Base-by-base conservation (phyloP, 108 stramenopile species). In the Licmophora abbreviata region DNA sequence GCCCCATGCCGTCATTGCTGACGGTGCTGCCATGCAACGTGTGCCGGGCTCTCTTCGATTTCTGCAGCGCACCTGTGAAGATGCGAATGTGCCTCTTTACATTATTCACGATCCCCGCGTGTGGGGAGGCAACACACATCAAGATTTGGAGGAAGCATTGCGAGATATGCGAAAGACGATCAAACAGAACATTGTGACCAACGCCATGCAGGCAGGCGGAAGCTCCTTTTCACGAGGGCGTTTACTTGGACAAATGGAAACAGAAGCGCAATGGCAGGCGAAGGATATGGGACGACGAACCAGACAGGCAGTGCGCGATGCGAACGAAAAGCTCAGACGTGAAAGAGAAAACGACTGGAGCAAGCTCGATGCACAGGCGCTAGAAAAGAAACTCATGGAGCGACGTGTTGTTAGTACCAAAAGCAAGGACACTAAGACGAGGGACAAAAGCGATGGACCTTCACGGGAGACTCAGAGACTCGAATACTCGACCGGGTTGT, bases 1-100 rank as follows among this genome's bases (percentile, higher is more conserved):
- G 50, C 89, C 89, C 5, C 88, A 90, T 56, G 89, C 89, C 17
- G 89, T 91, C 22, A 79, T 91, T 54, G 83, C 81, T 28, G 84
- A 91, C 51, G 89, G 89, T 9, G 66, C 75, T 27, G 82, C 81
- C n/a, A 51, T 91, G 57, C 89, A 86, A 50, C 77, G 84, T 6
- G 83, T 86, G 0, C 89, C 85, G 2, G 79, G 85, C 8, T 81
- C 85, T 7, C 56, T 87, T 18, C 72, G 83, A 24, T 75, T 66
- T 30, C 54, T 91, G 22, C 69, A 74, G 28, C 74, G 76, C 44
- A 26, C 59, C 0, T 91, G 89, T 37, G 68, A 74, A 29, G 78
- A 87, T 26, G 71, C 85, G 6, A 51, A 79, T 57, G 76, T 91
- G 1, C 89, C 89, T 5, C 59, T 91, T 8, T 91, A 72, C 51